Evolutionary conservation across 176 grass and related monocot species (phyloP).

Genomic region (Olyra latifolia): DNA sequence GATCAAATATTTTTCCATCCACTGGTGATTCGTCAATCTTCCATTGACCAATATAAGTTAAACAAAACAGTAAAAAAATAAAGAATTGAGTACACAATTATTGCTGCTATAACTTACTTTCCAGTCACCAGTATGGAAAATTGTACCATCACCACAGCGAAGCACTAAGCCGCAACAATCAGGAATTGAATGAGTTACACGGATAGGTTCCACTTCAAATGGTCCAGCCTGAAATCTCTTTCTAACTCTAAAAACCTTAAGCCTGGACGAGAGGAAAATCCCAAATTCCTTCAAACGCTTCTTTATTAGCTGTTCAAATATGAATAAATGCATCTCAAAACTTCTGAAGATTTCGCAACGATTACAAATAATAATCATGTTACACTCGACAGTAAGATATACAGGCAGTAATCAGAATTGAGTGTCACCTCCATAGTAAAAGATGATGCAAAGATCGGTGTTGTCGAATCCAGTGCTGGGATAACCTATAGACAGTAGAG

Average conservation of each 20-base stretch:
- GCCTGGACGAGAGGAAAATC: constrained; percentile 81
- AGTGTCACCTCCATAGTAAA: constrained; percentile 90
- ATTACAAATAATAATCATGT: neutral
- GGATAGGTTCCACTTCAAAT: constrained; percentile 97
- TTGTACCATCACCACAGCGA: constrained; percentile 90
- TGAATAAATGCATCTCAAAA: constrained; percentile 38
- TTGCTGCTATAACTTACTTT: constrained; percentile 60
- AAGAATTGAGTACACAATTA: neutral
- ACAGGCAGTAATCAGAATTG: constrained; percentile 1
- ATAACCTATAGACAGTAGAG: constrained; percentile 71
- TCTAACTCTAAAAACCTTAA: constrained; percentile 80
- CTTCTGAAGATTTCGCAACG: constrained; percentile 2
- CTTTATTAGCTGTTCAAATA: constrained; percentile 83
- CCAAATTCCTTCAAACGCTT: constrained; percentile 98
- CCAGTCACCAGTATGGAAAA: constrained; percentile 99
- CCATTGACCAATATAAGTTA: constrained; percentile 17
- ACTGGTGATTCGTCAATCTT: constrained; percentile 98
- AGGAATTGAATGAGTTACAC: constrained; percentile 99
- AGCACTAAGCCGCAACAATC: constrained; percentile 96
- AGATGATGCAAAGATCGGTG: constrained; percentile 93
- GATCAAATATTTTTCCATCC: constrained; percentile 96
- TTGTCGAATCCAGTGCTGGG: constrained; percentile 84
- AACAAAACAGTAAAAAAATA: constrained; percentile 1
- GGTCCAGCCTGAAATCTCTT: constrained; percentile 91
- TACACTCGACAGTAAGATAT: constrained; percentile 25